Base-by-base conservation (phyloP, 2,329 filamentous ascomycete species). In the Hypoxylon sp. region DNA sequence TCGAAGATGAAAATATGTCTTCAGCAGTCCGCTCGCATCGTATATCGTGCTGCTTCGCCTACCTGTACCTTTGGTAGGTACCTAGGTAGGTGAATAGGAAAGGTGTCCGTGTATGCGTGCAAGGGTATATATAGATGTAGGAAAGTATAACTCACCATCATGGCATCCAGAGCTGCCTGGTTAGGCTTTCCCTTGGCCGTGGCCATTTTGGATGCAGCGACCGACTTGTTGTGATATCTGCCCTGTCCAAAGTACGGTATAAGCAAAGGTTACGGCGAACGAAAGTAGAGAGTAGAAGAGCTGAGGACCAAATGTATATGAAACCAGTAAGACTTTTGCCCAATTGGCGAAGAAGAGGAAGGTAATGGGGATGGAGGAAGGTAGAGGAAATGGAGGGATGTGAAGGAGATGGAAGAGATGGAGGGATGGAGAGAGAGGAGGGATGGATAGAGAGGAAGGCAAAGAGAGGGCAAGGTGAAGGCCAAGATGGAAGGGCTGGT, bases 121-220 rank as follows among this genome's bases (percentile, higher is more conserved):
- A 17, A 7, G n/a, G 31, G 6, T 35, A 1, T 2, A 35, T n/a
- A n/a, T n/a, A n/a, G n/a, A 33, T n/a, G 15, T 33, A 35, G 24
- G 41, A 38, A 37, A 20, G 13, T 11, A 15, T 17, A 5, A 48
- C 58, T 58, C 51, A 50, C 58, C 58, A 57, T 60, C 53, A 54
- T 54, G 18, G 45, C 46, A 1, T 50, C 46, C 18, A 38, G 27
- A 10, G 5, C 27, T 3, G 38, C 45, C 9, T 37, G 11, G 1
- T 48, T 9, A 24, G 17, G 45, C 51, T 17, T 3, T 40, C 23
- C 10, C 31, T 35, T 3, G 5, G 31, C 15, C 5, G 15, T n/a
- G 5, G 31, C n/a, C 31, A 35, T 35, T 3, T 5, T 35, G 6
- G 5, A 35, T 17, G 26, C 26, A 9, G 26, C 11, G 8, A 27